Percentiles rank a stretch among this genome's conserved stretches.
Evolutionary conservation across 768 basidiomycete species (phyloP).

Genomic region (Trametes maxima): DNA sequence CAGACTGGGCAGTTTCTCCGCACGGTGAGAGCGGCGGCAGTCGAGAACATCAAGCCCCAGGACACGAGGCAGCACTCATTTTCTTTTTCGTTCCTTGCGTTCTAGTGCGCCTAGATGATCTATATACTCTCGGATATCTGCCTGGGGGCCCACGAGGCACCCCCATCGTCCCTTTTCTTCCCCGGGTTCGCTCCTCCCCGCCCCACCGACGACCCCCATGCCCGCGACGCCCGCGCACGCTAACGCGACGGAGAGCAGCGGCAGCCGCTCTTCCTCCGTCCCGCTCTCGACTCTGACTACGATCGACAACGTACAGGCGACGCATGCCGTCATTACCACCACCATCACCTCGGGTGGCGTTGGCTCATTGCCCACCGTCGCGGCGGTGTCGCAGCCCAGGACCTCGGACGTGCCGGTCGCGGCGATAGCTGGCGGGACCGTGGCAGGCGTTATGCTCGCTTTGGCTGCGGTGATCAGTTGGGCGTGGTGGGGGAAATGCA

Average conservation of each 20-base stretch:
- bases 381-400: background rate
- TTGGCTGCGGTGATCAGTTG: slow-evolving; percentile 45
- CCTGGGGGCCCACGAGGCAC: slow-evolving; percentile 3
- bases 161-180: slow-evolving; percentile 5
- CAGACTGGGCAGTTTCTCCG: slow-evolving; percentile 7
- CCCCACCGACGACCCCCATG: slow-evolving; percentile 9
- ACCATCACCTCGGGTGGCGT: slow-evolving; percentile 30
- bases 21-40: slow-evolving; percentile 6
- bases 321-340: slow-evolving; percentile 29
- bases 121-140: background rate
- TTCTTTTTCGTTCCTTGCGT: background rate
- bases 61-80: slow-evolving; percentile 18
- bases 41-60: slow-evolving; percentile 16
- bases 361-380: slow-evolving; percentile 4
- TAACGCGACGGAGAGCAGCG: slow-evolving; percentile 13
- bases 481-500: slow-evolving; percentile 48
- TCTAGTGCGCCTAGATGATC: slow-evolving; percentile 1
- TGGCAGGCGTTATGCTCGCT: slow-evolving; percentile 50
- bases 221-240: slow-evolving; percentile 9
- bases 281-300: slow-evolving; percentile 6
- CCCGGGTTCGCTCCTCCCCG: slow-evolving; percentile 3
- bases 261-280: background rate
- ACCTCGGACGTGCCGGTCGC: slow-evolving; percentile 42
- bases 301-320: slow-evolving; percentile 3
- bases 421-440: slow-evolving; percentile 53